These are phyloP conservation scores for Dryas integrifolia DNA, from an alignment of 331 rosid genomes.

Conservation along the genomic window DNA sequence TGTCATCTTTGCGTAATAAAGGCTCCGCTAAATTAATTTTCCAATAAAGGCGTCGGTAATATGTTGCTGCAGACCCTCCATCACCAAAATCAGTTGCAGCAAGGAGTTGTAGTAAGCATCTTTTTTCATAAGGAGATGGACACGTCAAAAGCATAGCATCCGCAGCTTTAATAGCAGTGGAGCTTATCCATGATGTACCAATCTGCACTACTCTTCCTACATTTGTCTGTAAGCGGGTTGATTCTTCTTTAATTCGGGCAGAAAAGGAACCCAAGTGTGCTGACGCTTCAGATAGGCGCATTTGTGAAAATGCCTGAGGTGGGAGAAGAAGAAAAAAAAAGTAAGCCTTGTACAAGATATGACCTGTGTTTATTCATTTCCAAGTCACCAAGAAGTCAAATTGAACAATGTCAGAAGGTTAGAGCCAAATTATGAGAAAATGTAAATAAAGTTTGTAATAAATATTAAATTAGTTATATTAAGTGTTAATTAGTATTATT, in stretches of 20 bases:
- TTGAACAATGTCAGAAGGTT: not conserved
- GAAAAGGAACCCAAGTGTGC: constrained; percentile 98
- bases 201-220: constrained; percentile 60
- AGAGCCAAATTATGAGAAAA: not conserved
- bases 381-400: constrained; percentile 1
- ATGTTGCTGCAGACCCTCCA: constrained; percentile 72
- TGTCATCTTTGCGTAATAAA: constrained; percentile 58
- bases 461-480: no score
- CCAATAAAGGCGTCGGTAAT: constrained; percentile 69
- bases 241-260: constrained; percentile 86
- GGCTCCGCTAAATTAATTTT: constrained; percentile 94
- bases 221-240: constrained; percentile 49
- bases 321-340: constrained; percentile 6
- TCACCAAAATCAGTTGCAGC: constrained; percentile 91
- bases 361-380: constrained; percentile 7
- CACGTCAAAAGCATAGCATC: constrained; percentile 86
- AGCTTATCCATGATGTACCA: constrained; percentile 81
- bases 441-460: no score
- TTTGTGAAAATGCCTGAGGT: constrained; percentile 83
- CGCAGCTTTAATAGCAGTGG: constrained; percentile 83
- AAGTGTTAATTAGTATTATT: no score
- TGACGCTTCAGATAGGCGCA: constrained; percentile 92
- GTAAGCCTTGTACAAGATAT: constrained; percentile 5
- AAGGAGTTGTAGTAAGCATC: constrained; percentile 92
- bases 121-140: constrained; percentile 90